Conservation (phyloP, 495 filamentous ascomycete species). For the Penicillium waksmanii region DNA sequence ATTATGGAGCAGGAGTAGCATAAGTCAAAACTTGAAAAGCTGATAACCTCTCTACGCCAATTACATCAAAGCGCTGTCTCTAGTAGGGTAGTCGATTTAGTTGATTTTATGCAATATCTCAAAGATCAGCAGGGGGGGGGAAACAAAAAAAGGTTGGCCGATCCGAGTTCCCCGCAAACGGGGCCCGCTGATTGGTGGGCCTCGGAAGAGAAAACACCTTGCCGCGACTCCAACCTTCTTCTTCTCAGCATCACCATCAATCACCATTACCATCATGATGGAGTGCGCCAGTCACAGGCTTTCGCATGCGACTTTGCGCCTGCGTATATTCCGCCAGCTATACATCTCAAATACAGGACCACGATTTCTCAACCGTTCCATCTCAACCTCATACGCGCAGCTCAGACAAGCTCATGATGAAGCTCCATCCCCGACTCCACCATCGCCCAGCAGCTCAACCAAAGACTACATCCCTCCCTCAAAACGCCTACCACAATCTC, state of each 20-base stretch:
- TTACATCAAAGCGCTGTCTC: too few relatives aligned
- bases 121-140: background rate
- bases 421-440: slow-evolving; percentile 4
- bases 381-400: slow-evolving; percentile 15
- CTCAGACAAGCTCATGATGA: slow-evolving; percentile 8
- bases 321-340: slow-evolving; percentile 34
- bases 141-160: background rate
- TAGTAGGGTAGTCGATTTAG: too few relatives aligned
- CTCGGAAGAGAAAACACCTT: background rate
- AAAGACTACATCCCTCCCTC: slow-evolving; percentile 28
- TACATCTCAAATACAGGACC: slow-evolving; percentile 14
- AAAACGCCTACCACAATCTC: slow-evolving; percentile 46
- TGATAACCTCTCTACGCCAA: too few relatives aligned
- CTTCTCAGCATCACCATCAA: background rate
- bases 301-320: slow-evolving; percentile 42
- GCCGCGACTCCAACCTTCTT: slow-evolving; percentile 13
- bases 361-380: slow-evolving; percentile 7
- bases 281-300: slow-evolving; percentile 29
- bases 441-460: background rate
- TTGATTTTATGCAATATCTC: background rate
- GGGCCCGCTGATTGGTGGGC: slow-evolving; percentile 24
- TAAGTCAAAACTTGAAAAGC: too few relatives aligned
- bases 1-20: too few relatives aligned
- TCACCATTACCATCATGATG: slow-evolving; percentile 25
- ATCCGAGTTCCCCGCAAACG: slow-evolving; percentile 24